phyloP scores from a whole-genome alignment of 176 grass and related monocot genomes.

The Stipa capillata region DNA sequence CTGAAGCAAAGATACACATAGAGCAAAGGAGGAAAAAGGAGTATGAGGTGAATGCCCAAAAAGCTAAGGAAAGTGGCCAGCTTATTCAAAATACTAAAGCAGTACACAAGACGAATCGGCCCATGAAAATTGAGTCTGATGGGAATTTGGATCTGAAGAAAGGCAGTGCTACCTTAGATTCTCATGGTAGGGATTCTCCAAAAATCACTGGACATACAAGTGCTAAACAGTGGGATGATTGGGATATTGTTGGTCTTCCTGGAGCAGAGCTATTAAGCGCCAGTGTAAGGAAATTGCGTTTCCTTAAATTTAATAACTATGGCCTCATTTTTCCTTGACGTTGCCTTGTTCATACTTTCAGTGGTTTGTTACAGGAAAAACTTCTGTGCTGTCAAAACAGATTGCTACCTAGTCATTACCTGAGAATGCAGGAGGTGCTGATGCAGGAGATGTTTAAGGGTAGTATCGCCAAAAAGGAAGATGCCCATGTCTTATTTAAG shows the following conservation, averaged over 20 bases:
- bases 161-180: conserved; percentile 42
- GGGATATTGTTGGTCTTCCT: conserved; percentile 87
- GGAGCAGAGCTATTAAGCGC: conserved; percentile 78
- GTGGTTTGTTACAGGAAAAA: conserved; percentile 56
- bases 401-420: conserved; percentile 72
- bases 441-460: conserved; percentile 88
- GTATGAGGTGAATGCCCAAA: conserved; percentile 48
- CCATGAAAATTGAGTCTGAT: conserved; percentile 56
- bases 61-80: conserved; percentile 47
- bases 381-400: conserved; percentile 69
- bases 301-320: no score
- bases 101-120: conserved; percentile 49
- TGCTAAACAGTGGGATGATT: conserved; percentile 70
- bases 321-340: neutral
- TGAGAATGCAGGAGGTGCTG: conserved; percentile 85
- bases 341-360: neutral
- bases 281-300: conserved; percentile 54
- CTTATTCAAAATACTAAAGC: conserved; percentile 51
- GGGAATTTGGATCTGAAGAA: conserved; percentile 74
- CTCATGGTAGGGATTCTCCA: conserved; percentile 49
- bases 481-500: conserved; percentile 78
- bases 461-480: conserved; percentile 70
- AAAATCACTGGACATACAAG: conserved; percentile 30
- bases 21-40: conserved; percentile 89
- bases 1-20: conserved; percentile 73